Conservation (phyloP, 495 filamentous ascomycete genomes). For the Tirmania nivea region DNA sequence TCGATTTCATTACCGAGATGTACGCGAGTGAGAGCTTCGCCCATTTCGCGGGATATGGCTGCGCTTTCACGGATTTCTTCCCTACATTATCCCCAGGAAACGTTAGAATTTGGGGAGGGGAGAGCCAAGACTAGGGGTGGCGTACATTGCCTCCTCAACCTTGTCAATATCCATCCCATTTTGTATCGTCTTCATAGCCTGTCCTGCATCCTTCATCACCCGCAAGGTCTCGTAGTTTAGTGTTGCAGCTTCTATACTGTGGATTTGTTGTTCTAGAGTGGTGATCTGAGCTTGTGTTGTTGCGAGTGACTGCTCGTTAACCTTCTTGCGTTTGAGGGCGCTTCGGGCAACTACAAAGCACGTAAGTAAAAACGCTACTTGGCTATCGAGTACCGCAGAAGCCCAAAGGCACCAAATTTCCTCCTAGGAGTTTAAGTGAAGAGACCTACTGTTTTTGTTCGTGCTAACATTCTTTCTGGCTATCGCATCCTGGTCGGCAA, state of each 20-base stretch:
- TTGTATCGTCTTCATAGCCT: conserved; percentile 84
- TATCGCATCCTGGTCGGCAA: conserved; percentile 75
- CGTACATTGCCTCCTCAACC: conserved; percentile 88
- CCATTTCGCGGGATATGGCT: conserved; percentile 78
- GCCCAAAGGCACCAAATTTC: neutral
- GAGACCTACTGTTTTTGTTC: conserved; percentile 31
- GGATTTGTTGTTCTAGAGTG: conserved; percentile 87
- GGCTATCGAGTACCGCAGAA: neutral
- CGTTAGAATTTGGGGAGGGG: neutral
- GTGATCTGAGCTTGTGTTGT: conserved; percentile 74
- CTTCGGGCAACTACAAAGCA: conserved; percentile 51
- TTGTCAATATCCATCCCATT: conserved; percentile 73
- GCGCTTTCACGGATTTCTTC: conserved; percentile 85
- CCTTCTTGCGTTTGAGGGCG: conserved; percentile 88
- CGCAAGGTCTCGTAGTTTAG: conserved; percentile 92
- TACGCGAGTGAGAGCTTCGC: conserved; percentile 52
- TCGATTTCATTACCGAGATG: conserved; percentile 52
- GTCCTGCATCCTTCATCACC: conserved; percentile 75
- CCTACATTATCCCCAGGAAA: conserved; percentile 28
- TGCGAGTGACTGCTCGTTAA: conserved; percentile 69
- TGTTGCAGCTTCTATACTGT: conserved; percentile 90
- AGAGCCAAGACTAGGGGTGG: conserved; percentile 6
- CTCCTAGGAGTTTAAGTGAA: no score
- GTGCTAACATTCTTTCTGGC: conserved; percentile 75
- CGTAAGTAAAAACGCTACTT: conserved; percentile 1